Base-by-base conservation (phyloP, 768 basidiomycete genomes). In the Tricholoma bakamatsutake region DNA sequence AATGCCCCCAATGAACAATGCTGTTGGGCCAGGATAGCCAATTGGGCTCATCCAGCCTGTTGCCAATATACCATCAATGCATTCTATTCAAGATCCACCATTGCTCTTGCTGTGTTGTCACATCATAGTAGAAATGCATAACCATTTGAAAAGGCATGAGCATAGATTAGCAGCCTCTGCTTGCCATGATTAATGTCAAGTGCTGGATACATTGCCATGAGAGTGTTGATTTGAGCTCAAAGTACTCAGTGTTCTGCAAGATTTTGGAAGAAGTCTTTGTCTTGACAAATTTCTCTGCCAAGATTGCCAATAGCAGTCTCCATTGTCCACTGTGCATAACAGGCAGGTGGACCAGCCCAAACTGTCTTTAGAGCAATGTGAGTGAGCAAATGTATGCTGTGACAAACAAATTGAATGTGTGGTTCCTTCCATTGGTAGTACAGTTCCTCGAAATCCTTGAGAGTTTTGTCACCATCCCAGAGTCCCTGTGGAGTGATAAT, bases 1-100 rank as follows among this genome's bases (percentile, higher is more conserved):
- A 54, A 1, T 54, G 57, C 8, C 61, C 68, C 63, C 64, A 69
- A n/a, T 53, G 48, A 46, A 18, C 17, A 5, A 58, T 35, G 15
- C 21, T 24, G 1, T 17, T 12, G 13, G 40, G 39, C 53, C 43
- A 54, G 7, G n/a, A 10, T 17, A 13, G n/a, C n/a, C n/a, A n/a
- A n/a, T n/a, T n/a, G n/a, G n/a, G n/a, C n/a, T n/a, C n/a, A n/a
- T n/a, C n/a, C n/a, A n/a, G n/a, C 34, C 12, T 17, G 11, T 17
- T 33, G 28, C 54, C 54, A 47, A 9, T 46, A 55, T 15, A 11
- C 31, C 28, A 21, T 46, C 21, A 54, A 15, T 46, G 53, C 53
- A 34, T 18, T 27, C 8, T 28, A 45, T 28, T 55, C 54, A 9
- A 21, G 17, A 17, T 27, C 13, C 5, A 33, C 21, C 18, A 51